phyloP scores from a whole-genome alignment of 345 rosid genomes.

The Aethionema arabicum region DNA sequence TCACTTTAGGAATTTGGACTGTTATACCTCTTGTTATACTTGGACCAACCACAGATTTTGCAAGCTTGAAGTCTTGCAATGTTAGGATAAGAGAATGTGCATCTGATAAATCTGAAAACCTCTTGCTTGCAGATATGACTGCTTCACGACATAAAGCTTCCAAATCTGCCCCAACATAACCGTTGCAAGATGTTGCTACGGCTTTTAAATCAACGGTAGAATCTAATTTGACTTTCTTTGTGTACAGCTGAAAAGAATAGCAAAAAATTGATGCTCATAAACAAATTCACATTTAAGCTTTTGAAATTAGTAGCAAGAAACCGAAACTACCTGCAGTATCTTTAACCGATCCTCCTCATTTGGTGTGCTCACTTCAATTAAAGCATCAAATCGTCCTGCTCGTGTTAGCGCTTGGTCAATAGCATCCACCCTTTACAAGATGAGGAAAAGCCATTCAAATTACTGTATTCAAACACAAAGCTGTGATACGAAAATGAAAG shows the following conservation, averaged over 20 bases:
- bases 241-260: slow-evolving; percentile 58
- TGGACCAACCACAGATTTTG: slow-evolving; percentile 73
- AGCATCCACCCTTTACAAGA: slow-evolving; percentile 58
- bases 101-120: slow-evolving; percentile 44
- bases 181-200: slow-evolving; percentile 80
- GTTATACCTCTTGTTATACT: slow-evolving; percentile 93
- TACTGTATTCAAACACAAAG: background rate
- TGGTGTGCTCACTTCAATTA: slow-evolving; percentile 85
- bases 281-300: background rate
- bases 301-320: background rate
- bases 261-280: slow-evolving; percentile 6
- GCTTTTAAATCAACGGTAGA: slow-evolving; percentile 54
- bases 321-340: slow-evolving; percentile 60
- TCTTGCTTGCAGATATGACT: slow-evolving; percentile 51
- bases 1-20: slow-evolving; percentile 81
- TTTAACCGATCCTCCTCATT: slow-evolving; percentile 74
- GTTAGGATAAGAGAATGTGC: slow-evolving; percentile 41
- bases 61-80: slow-evolving; percentile 64
- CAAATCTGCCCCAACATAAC: slow-evolving; percentile 95
- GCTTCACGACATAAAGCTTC: slow-evolving; percentile 93
- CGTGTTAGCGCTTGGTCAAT: slow-evolving; percentile 84
- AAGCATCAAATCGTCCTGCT: slow-evolving; percentile 78
- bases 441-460: background rate
- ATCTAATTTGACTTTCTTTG: slow-evolving; percentile 64
- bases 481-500: background rate